Evolutionary conservation across 139 green algal species (phyloP).

Genomic region (Choricystis sp.): DNA sequence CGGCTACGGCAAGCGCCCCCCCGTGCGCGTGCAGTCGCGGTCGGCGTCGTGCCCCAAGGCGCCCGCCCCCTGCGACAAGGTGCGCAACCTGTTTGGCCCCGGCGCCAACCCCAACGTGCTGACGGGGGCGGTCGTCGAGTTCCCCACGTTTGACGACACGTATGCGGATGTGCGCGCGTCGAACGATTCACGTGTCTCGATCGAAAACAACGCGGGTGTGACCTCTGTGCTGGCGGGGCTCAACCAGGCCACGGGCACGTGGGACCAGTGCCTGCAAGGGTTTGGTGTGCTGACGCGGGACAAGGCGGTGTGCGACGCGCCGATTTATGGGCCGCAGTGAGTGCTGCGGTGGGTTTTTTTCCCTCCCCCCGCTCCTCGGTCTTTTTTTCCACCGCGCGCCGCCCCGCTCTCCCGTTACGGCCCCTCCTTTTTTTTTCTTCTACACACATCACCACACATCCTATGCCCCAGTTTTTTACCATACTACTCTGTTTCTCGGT

Average conservation of each 20-base stretch:
- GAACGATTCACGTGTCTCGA: conserved; percentile 15
- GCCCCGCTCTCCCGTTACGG: too few relatives aligned
- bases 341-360: too few relatives aligned
- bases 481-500: too few relatives aligned
- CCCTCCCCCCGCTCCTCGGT: too few relatives aligned
- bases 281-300: conserved; percentile 10
- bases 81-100: conserved; percentile 19
- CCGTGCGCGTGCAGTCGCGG: conserved; percentile 30
- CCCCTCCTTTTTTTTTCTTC: too few relatives aligned
- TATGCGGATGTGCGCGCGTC: conserved; percentile 21
- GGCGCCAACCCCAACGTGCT: conserved; percentile 36
- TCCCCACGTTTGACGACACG: conserved; percentile 17
- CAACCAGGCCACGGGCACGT: conserved; percentile 7
- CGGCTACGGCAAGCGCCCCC: conserved; percentile 27
- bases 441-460: too few relatives aligned
- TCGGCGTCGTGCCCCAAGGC: conserved; percentile 29
- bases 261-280: conserved; percentile 16
- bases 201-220: conserved; percentile 32
- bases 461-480: too few relatives aligned
- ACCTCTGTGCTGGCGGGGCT: conserved; percentile 5
- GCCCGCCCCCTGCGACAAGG: conserved; percentile 15
- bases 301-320: conserved; percentile 2
- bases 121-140: conserved; percentile 44
- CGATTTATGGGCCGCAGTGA: background rate
- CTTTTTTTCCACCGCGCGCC: too few relatives aligned